Conservation (phyloP, 108 stramenopile genomes). For the Pseudonitzschia pungens region DNA sequence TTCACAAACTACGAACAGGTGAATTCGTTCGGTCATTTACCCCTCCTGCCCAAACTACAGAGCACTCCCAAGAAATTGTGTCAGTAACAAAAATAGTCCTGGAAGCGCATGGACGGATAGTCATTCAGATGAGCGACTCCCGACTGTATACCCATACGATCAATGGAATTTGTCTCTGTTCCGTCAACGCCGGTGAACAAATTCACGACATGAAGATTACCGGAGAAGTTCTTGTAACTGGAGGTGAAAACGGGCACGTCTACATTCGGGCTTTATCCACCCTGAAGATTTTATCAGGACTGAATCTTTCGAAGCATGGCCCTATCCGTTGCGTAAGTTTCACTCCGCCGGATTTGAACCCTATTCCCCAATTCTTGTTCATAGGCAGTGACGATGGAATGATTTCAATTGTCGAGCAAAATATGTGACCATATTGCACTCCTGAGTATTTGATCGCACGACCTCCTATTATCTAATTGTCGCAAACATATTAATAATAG, state of each 20-base stretch:
- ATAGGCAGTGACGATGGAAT: slow-evolving; percentile 79
- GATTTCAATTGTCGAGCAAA: slow-evolving; percentile 60
- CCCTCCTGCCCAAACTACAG: not conserved
- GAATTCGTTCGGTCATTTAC: slow-evolving; percentile 65
- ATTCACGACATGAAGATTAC: slow-evolving; percentile 72
- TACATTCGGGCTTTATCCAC: slow-evolving; percentile 57
- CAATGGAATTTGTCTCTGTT: slow-evolving; percentile 58
- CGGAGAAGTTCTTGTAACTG: slow-evolving; percentile 75
- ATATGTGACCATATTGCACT: not conserved
- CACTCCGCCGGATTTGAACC: slow-evolving; percentile 52
- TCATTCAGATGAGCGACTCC: slow-evolving; percentile 63
- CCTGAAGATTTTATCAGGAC: slow-evolving; percentile 50
- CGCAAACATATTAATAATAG: not conserved
- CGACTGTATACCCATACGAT: slow-evolving; percentile 61
- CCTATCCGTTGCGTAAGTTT: slow-evolving; percentile 65
- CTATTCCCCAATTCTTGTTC: slow-evolving; percentile 63
- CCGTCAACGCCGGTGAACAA: slow-evolving; percentile 53
- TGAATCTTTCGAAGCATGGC: slow-evolving; percentile 74
- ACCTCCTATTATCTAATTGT: no score
- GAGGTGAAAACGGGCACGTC: slow-evolving; percentile 67
- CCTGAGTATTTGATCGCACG: not conserved
- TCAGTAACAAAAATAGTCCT: slow-evolving; percentile 57
- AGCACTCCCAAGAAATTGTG: not conserved
- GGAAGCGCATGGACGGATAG: slow-evolving; percentile 55
- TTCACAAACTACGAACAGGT: slow-evolving; percentile 70